Conservation (phyloP, 108 stramenopile species). For the Nitzschia palea region DNA sequence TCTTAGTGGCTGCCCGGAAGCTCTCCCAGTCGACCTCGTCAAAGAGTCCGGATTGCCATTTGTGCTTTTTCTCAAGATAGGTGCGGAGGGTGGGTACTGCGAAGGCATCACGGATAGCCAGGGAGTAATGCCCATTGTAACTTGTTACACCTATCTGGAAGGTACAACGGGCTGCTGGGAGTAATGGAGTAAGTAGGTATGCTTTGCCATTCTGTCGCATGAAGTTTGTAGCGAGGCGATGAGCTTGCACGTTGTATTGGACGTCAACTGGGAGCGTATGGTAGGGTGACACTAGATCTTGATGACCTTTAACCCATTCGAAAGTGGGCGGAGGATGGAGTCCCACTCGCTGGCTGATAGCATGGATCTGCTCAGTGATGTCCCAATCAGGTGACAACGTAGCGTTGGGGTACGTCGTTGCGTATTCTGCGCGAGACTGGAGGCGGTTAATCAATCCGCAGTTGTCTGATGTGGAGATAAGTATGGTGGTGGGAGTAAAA, state of each 20-base stretch:
- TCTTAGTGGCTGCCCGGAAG: neutral
- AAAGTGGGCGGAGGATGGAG: neutral
- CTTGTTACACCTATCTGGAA: neutral
- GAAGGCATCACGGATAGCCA: neutral
- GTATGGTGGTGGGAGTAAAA: neutral
- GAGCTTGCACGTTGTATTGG: neutral
- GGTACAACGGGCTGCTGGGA: neutral
- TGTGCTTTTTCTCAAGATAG: neutral
- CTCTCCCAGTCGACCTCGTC: neutral
- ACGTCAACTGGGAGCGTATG: neutral
- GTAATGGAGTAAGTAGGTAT: neutral
- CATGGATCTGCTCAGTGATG: neutral
- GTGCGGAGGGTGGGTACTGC: neutral
- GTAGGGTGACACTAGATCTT: neutral
- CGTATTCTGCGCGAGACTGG: neutral
- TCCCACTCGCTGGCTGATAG: neutral
- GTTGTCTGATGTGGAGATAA: neutral
- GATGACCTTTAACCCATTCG: neutral
- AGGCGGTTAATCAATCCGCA: neutral
- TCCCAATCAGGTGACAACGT: neutral
- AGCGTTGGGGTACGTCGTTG: neutral
- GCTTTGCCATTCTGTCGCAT: no score
- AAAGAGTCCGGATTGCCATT: neutral
- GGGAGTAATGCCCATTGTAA: neutral
- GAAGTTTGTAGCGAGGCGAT: neutral